phyloP scores from a whole-genome alignment of 331 rosid genomes.

The Quercus lobata region DNA sequence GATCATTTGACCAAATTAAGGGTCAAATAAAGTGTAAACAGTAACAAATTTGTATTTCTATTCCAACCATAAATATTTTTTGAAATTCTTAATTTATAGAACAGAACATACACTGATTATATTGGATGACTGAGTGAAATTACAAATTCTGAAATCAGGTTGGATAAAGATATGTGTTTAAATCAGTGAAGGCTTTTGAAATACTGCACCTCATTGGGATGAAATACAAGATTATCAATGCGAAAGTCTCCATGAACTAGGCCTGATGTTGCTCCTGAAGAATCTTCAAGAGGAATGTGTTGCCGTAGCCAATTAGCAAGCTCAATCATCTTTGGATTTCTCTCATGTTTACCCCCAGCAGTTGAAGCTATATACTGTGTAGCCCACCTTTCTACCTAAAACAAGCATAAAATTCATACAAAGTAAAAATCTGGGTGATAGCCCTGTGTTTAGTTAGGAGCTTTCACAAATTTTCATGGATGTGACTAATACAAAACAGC shows the following conservation, averaged over 20 bases:
- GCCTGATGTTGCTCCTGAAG: slow-evolving; percentile 65
- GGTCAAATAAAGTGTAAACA: slow-evolving; percentile 5
- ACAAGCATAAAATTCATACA: slow-evolving; percentile 4
- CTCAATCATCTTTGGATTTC: slow-evolving; percentile 83
- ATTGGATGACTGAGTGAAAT: background rate
- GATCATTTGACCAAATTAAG: slow-evolving; percentile 1
- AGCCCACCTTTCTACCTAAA: slow-evolving; percentile 90
- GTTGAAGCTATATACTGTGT: slow-evolving; percentile 81
- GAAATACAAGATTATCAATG: slow-evolving; percentile 86
- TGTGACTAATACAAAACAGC: background rate
- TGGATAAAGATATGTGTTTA: background rate
- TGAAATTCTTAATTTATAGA: background rate
- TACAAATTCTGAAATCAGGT: background rate
- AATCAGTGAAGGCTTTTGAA: slow-evolving; percentile 7
- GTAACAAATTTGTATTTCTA: slow-evolving; percentile 9
- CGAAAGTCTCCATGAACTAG: slow-evolving; percentile 98
- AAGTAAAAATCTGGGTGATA: background rate
- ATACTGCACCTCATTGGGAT: slow-evolving; percentile 75
- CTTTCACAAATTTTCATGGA: background rate
- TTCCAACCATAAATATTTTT: slow-evolving; percentile 3
- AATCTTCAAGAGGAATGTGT: slow-evolving; percentile 81
- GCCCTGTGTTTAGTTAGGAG: background rate
- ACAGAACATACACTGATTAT: background rate
- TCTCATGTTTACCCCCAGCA: slow-evolving; percentile 66
- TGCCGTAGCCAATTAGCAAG: slow-evolving; percentile 71